phyloP scores from a whole-genome alignment of 2,329 filamentous ascomycete species.

The Paecilomyces variotii region DNA sequence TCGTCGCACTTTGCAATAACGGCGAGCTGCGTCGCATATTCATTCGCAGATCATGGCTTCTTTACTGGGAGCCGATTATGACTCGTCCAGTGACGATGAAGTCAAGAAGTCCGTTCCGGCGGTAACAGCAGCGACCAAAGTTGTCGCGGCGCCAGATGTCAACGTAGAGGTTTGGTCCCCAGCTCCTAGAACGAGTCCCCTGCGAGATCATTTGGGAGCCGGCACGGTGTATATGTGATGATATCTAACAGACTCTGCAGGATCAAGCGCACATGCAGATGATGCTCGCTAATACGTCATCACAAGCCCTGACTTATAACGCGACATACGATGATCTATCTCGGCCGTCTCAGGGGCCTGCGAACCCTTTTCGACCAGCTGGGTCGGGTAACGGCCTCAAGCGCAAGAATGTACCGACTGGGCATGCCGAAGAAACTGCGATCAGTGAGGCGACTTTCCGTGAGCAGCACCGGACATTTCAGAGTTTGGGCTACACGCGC shows the following conservation, averaged over 20 bases:
- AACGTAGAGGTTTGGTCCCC: conserved; percentile 49
- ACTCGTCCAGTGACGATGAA: conserved; percentile 45
- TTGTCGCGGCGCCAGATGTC: conserved; percentile 46
- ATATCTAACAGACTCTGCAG: conserved; percentile 36
- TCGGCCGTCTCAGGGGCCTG: conserved; percentile 58
- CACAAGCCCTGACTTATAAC: conserved; percentile 45
- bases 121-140: conserved; percentile 24
- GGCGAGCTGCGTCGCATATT: neutral
- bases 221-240: conserved; percentile 4
- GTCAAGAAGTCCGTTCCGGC: conserved; percentile 11
- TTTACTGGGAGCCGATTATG: conserved; percentile 37
- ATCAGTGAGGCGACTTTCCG: conserved; percentile 89
- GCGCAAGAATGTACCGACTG: conserved; percentile 76
- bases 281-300: conserved; percentile 44
- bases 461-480: conserved; percentile 74
- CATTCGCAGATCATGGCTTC: conserved; percentile 28
- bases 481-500: conserved; percentile 52
- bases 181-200: neutral
- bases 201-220: neutral
- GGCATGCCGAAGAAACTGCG: conserved; percentile 77
- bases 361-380: conserved; percentile 66
- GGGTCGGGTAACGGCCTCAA: conserved; percentile 49
- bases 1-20: neutral
- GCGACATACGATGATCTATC: conserved; percentile 64
- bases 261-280: conserved; percentile 44